Evolutionary conservation across 2,329 filamentous ascomycete genomes (phyloP), one percentile per base, ranked within the genome.

Genomic region (Eutypella sp.): DNA sequence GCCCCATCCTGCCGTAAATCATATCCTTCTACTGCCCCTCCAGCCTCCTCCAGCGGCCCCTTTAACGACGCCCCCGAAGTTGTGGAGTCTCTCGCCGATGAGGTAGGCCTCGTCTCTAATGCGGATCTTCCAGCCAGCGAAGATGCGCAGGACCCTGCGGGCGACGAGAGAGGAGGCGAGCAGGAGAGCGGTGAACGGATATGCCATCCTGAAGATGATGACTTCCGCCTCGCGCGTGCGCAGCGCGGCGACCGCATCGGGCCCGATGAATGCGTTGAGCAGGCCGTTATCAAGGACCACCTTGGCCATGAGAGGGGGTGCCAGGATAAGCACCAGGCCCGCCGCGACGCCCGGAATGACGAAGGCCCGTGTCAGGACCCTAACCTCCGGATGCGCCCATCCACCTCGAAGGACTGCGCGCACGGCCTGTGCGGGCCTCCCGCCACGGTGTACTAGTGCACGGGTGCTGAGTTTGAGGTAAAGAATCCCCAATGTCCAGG

Each of bases 31-130:
- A 33, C 54, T 52, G 2, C 52, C 54, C 41, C 51, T 51, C 59
- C 59, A 62, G 24, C 42, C 50, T 18, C 53, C 46, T 2, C 51
- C 50, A 31, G 41, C 50, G 16, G 54, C 45, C 2, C 52, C 51
- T 25, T 59, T 60, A 1, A 54, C 48, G 2, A 57, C 54, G 1
- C 58, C 58, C 19, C 55, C 55, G 40, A 96, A 95, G 65, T 99
- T 99, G 69, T 99, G 95, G 59, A 99, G 68, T 48, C 91, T 74
- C 70, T 99, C 92, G 2, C 93, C 93, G 60, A 97, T 93, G 38
- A 99, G 72, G 64, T 99, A 99, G 1, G 95, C 91, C 67, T 99
- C 95, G 64, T 99, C 95, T 33, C 89, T 76, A 40, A 99, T 89
- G 47, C 85, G 81, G 47, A 83, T 75, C 57, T 87, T 82, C 91